Base-by-base conservation (phyloP, 2,329 filamentous ascomycete genomes). In the Mollisia scopiformis region DNA sequence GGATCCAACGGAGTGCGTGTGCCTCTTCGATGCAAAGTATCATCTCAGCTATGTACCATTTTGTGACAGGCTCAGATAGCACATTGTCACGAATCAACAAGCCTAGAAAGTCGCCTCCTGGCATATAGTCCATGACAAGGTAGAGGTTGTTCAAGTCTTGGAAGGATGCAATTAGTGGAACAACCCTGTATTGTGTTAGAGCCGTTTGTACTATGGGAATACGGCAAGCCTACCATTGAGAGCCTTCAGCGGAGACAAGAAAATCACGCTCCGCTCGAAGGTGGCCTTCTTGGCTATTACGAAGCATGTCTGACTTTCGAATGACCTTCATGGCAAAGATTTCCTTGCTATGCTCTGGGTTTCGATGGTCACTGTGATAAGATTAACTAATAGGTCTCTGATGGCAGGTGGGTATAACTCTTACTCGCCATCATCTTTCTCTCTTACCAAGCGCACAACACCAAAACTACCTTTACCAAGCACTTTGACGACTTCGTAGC, bases 281-380 rank as follows among this genome's bases (percentile, higher is more conserved):
- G 76, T 98, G 95, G 0, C 92, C 94, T 75, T 98, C 94, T 77
- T 98, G 95, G 64, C 89, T 89, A 62, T 92, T 95, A 13, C 88
- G 87, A 58, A 98, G 82, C 93, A 97, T 98, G 58, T 92, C 88
- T 0, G 92, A 92, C 73, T 99, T 99, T 60, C 90, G 88, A 67
- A 98, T 98, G 31, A 97, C 91, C 74, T 98, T 98, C 94, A 98
- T 97, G 14, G 95, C 95, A 74, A 89, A 98, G 0, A 97, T 87
- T 59, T 90, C 84, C 59, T 74, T 66, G 60, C 64, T 69, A 14
- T 51, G 54, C 11, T 62, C 51, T 14, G 43, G 46, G 11, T 51
- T n/a, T 37, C 30, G 14, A 16, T 30, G 11, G 4, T 50, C 16
- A 23, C 27, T 30, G 25, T 8, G 6, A 50, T 16, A 39, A 49